phyloP scores from a whole-genome alignment of 2,329 filamentous ascomycete genomes.

The Phaeomoniella chlamydospora region DNA sequence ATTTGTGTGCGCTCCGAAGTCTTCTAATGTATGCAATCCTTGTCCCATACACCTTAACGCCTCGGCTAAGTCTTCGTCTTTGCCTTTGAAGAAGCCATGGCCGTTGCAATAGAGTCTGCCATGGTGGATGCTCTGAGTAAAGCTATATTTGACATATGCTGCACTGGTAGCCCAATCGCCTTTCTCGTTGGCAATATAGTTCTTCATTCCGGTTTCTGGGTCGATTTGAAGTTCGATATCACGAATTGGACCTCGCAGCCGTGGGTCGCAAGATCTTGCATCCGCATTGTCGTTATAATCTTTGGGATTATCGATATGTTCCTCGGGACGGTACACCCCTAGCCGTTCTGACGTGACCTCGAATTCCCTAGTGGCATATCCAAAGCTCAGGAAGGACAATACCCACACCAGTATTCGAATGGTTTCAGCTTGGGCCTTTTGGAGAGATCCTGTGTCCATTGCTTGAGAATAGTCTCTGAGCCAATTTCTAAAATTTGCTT shows the following conservation, averaged over 20 bases:
- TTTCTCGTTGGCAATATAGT: constrained; percentile 88
- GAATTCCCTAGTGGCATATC: constrained; percentile 75
- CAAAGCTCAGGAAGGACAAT: constrained; percentile 66
- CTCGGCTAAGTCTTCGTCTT: constrained; percentile 66
- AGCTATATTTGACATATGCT: constrained; percentile 66
- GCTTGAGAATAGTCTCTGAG: constrained; percentile 74
- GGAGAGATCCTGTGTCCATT: constrained; percentile 65
- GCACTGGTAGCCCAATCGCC: constrained; percentile 82
- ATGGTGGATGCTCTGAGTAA: constrained; percentile 61
- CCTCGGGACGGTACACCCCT: constrained; percentile 66
- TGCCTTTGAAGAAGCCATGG: constrained; percentile 41
- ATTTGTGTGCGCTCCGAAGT: constrained; percentile 67
- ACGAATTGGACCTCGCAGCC: constrained; percentile 67
- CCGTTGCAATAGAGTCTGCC: constrained; percentile 61
- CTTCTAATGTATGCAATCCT: constrained; percentile 65
- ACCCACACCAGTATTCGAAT: constrained; percentile 72
- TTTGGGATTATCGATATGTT: constrained; percentile 49
- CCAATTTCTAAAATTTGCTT: constrained; percentile 45
- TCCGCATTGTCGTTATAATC: constrained; percentile 79
- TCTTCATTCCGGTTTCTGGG: constrained; percentile 83
- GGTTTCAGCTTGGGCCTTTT: constrained; percentile 63
- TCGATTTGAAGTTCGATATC: constrained; percentile 61
- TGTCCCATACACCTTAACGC: constrained; percentile 64
- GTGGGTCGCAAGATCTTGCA: constrained; percentile 65
- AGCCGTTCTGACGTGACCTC: constrained; percentile 70